These are phyloP conservation scores for Geotrichum macrosporum DNA, from an alignment of 1,139 yeast species.

Conservation along the genomic window DNA sequence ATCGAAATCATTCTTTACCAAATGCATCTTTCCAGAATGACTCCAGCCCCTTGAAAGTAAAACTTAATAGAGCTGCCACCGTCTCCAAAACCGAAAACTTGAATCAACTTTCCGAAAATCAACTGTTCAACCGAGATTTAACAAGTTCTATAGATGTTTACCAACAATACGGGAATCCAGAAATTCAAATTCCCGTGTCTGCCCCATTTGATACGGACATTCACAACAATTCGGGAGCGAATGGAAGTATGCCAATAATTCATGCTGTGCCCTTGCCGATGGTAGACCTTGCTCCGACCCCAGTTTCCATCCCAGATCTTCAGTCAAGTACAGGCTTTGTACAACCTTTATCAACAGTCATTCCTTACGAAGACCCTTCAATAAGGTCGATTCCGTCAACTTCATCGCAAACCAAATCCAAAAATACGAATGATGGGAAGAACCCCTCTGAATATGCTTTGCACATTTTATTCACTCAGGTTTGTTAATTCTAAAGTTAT, in stretches of 20 bases:
- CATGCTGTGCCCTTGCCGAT: slow-evolving; percentile 11
- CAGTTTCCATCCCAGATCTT: slow-evolving; percentile 15
- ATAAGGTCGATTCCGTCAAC: slow-evolving; percentile 11
- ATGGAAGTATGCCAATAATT: slow-evolving; percentile 1
- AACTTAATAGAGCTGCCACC: slow-evolving; percentile 34
- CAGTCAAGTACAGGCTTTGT: background rate
- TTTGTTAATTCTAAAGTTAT: slow-evolving; percentile 22
- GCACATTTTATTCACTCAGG: slow-evolving; percentile 86
- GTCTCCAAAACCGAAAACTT: slow-evolving; percentile 21
- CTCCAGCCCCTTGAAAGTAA: slow-evolving; percentile 14
- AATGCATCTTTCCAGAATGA: slow-evolving; percentile 24
- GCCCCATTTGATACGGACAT: too few species aligned
- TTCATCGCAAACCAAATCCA: background rate
- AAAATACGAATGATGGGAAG: slow-evolving; percentile 40
- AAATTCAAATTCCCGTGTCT: background rate
- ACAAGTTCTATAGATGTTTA: too few species aligned
- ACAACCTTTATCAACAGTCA: background rate
- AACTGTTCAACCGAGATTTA: too few species aligned
- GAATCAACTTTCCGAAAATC: slow-evolving; percentile 9
- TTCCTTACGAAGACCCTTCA: slow-evolving; percentile 5
- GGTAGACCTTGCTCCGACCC: slow-evolving; percentile 6
- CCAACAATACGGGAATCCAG: too few species aligned
- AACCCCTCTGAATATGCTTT: slow-evolving; percentile 91
- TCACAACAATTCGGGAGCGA: background rate
- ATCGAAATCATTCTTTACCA: slow-evolving; percentile 34